Percentiles rank a stretch among this genome's conserved stretches.
Conservation (phyloP, 805 yeast species). For the Lipomyces chichibuensis region DNA sequence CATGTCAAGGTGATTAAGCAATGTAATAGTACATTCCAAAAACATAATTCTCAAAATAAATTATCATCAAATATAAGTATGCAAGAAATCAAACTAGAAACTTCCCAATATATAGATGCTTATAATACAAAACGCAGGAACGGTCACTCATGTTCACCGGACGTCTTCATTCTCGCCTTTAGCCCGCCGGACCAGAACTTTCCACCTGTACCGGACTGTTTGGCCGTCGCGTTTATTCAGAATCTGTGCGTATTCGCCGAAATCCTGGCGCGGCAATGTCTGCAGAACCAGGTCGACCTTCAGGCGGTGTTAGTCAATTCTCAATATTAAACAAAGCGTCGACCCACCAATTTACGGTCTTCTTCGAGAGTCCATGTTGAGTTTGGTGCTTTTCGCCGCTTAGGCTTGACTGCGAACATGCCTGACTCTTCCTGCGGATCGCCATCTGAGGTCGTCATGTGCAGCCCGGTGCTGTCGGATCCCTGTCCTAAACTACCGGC, state of each 20-base stretch:
- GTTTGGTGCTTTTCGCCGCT: constrained; percentile 42
- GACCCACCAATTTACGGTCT: constrained; percentile 41
- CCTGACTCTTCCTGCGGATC: constrained; percentile 1
- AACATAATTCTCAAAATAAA: too few species aligned
- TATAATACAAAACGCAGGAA: not conserved
- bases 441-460: not conserved
- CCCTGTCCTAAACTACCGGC: not conserved
- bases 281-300: constrained; percentile 42
- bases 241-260: constrained; percentile 41
- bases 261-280: constrained; percentile 44
- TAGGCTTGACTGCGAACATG: constrained; percentile 4
- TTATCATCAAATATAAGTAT: too few species aligned
- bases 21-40: not conserved
- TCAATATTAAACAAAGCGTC: not conserved
- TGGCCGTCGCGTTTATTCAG: constrained; percentile 45
- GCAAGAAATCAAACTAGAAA: not conserved
- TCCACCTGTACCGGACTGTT: constrained; percentile 45
- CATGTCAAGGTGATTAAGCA: not conserved
- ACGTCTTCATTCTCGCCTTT: constrained; percentile 37
- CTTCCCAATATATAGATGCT: not conserved
- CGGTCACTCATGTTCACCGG: not conserved
- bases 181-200: constrained; percentile 43
- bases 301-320: not conserved
- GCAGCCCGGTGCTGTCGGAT: not conserved
- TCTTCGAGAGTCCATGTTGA: constrained; percentile 44